A percentile compares a stretch with the other conserved stretches of the same genome.
phyloP scores from a whole-genome alignment of 371 early-diverging fungal species.

The Zancudomyces culisetae region DNA sequence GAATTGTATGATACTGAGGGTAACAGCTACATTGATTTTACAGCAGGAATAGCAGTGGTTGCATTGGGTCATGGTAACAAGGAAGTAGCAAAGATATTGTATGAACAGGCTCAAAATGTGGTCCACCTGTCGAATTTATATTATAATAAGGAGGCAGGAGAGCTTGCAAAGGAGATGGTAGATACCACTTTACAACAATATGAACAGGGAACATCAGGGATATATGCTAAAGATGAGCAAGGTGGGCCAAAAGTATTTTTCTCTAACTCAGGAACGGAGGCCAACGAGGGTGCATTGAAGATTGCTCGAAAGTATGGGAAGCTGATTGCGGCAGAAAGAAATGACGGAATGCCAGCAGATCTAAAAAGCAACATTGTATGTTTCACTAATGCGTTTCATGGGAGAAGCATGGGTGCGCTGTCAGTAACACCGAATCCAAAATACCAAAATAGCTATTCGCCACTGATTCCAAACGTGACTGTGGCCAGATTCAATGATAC shows the following conservation, averaged over 20 bases:
- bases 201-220: slow-evolving; percentile 16
- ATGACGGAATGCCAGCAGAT: slow-evolving; percentile 14
- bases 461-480: slow-evolving; percentile 66
- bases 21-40: slow-evolving; percentile 59
- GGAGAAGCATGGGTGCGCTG: slow-evolving; percentile 82
- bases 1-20: slow-evolving; percentile 46
- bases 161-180: slow-evolving; percentile 46
- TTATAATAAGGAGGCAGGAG: slow-evolving; percentile 54
- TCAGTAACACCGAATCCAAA: slow-evolving; percentile 76
- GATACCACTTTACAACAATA: slow-evolving; percentile 28
- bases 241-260: slow-evolving; percentile 53
- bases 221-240: slow-evolving; percentile 15
- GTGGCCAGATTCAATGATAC: slow-evolving; percentile 51
- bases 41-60: slow-evolving; percentile 77
- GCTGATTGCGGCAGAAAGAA: slow-evolving; percentile 24
- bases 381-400: slow-evolving; percentile 82
- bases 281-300: slow-evolving; percentile 83
- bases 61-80: slow-evolving; percentile 69
- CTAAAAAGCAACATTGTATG: slow-evolving; percentile 38
- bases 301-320: slow-evolving; percentile 84
- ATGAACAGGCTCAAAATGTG: slow-evolving; percentile 57
- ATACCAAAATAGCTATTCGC: slow-evolving; percentile 79
- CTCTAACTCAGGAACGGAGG: slow-evolving; percentile 80
- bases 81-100: slow-evolving; percentile 38
- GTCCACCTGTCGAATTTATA: slow-evolving; percentile 71